Evolutionary conservation across 257 asterid species (phyloP).

Genomic region (Coffea canephora): DNA sequence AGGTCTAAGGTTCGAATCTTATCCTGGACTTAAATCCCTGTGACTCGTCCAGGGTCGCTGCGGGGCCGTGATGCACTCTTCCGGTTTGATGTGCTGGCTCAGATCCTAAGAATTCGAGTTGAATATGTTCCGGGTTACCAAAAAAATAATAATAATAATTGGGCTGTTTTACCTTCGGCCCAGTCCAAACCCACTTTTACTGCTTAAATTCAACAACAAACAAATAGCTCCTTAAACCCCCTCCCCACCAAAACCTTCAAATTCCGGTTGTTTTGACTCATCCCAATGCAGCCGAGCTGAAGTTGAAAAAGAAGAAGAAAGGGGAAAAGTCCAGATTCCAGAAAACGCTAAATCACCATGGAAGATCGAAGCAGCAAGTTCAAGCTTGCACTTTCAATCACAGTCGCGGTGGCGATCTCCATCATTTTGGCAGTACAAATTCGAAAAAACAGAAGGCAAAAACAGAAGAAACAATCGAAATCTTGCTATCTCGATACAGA

Average conservation of each 20-base stretch:
- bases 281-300: background rate
- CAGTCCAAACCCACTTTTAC: background rate
- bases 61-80: too few species aligned
- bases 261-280: background rate
- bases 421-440: conserved; percentile 34
- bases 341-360: conserved; percentile 31
- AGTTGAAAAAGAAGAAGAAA: too few species aligned
- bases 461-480: conserved; percentile 13
- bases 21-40: too few species aligned
- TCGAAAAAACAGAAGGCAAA: conserved; percentile 24
- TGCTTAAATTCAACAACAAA: too few species aligned
- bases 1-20: too few species aligned
- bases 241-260: background rate
- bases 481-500: conserved; percentile 60
- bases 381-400: conserved; percentile 41
- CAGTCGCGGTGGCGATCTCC: conserved; percentile 55
- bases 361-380: conserved; percentile 31
- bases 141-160: too few species aligned
- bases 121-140: too few species aligned
- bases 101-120: too few species aligned
- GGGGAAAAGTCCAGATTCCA: too few species aligned
- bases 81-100: too few species aligned
- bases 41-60: too few species aligned
- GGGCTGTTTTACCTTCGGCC: background rate
- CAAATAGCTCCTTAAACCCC: background rate